phyloP scores from a whole-genome alignment of 192 early-diverging fungal genomes.

The Entomortierella lignicola region DNA sequence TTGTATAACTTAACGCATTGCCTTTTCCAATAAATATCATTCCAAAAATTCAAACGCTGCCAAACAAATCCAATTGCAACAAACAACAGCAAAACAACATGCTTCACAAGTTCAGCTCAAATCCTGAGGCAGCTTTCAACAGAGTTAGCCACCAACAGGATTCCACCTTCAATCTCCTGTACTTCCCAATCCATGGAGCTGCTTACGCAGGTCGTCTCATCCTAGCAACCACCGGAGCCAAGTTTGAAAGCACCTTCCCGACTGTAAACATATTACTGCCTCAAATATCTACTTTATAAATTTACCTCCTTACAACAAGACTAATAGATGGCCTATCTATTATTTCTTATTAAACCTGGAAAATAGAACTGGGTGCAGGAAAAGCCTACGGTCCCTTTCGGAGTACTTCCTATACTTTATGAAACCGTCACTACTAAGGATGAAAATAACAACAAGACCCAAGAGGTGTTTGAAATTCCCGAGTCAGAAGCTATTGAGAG shows the following conservation, averaged over 20 bases:
- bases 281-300: no score
- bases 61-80: no score
- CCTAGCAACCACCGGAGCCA: slow-evolving; percentile 1
- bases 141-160: not conserved
- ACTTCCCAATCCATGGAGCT: slow-evolving; percentile 9
- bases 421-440: slow-evolving; percentile 18
- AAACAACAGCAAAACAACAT: not conserved
- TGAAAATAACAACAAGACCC: slow-evolving; percentile 1
- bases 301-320: no score
- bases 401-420: slow-evolving; percentile 9
- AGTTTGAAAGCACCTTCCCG: slow-evolving; percentile 4
- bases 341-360: not conserved
- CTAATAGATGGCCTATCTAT: no score
- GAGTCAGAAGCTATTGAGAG: slow-evolving; percentile 45
- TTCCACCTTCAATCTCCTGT: not conserved
- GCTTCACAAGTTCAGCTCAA: slow-evolving; percentile 3
- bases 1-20: no score
- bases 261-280: not conserved
- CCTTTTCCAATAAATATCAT: no score
- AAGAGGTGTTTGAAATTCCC: slow-evolving; percentile 21
- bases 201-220: slow-evolving; percentile 2
- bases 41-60: no score
- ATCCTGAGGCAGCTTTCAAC: slow-evolving; percentile 3
- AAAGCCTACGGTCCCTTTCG: slow-evolving; percentile 12
- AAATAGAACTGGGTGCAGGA: slow-evolving; percentile 27